Evolutionary conservation across 257 asterid species (phyloP), one percentile per base, ranked within the genome.

Genomic region (Solanum pinnatisectum): DNA sequence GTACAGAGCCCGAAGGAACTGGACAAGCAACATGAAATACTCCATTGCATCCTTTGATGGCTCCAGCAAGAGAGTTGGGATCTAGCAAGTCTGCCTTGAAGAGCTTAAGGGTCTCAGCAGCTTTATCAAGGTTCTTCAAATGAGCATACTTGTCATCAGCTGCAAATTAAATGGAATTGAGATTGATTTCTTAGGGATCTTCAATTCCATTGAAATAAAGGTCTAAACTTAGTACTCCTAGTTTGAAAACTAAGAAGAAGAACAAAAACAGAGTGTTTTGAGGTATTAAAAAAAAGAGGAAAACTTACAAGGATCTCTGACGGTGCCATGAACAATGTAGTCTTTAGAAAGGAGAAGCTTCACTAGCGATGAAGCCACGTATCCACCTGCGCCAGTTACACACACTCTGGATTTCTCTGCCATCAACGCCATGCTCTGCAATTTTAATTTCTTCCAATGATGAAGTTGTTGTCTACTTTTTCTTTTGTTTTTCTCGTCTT

Each of bases 381-480:
- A 95, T 2, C 99, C 99, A 6, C 99, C 95, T 11, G 95, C 98
- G 5, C 98, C 99, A 1, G 98, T 95, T 18, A 96, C 99, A 71
- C 98, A 95, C 5, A 96, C 95, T 20, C 32, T 67, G 81, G 83
- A 77, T n/a, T 76, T 87, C 86, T 68, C 91, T 11, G 78, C 91
- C 92, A 27, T 65, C 79, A 60, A 22, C 22, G 84, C 84, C 83
- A 78, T 78, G 6, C n/a, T 78, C 84, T 13, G 36, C 35, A 2
- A 39, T 23, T 22, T 0, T 37, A 37, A 37, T 23, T 76, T 76
- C 32, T 72, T 35, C n/a, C 12, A 59, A 60, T 60, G 12, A 60
- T 60, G 13, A 60, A 22, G 30, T 22, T 8, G 67, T 22, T 22
- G 25, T 22, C 2, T 60, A 3, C 2, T 22, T 59, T 59, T 56